Evolutionary conservation across 805 yeast genomes (phyloP).

Genomic region (Sugiyamaella marilandica): DNA sequence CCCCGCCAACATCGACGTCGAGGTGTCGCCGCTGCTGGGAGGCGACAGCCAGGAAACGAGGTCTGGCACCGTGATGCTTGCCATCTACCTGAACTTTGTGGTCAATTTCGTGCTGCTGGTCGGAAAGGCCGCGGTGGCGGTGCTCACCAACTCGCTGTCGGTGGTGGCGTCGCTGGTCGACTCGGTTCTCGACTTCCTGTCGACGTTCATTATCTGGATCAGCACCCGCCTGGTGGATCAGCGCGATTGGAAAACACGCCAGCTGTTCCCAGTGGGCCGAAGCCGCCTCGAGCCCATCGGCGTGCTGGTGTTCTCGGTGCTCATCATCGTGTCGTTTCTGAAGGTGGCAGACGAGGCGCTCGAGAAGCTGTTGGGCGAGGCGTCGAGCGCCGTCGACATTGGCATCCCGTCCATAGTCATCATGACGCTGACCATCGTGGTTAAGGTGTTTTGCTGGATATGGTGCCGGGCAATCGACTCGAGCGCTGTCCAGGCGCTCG

Average conservation of each 20-base stretch:
- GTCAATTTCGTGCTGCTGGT: conserved; percentile 51
- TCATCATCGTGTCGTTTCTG: conserved; percentile 64
- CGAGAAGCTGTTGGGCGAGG: conserved; percentile 39
- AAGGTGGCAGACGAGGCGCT: conserved; percentile 67
- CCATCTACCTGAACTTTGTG: conserved; percentile 59
- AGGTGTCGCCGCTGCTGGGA: conserved; percentile 49
- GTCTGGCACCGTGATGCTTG: conserved; percentile 46
- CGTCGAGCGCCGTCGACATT: conserved; percentile 33
- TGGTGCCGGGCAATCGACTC: conserved; percentile 60
- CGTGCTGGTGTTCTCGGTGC: conserved; percentile 63
- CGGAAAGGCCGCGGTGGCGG: conserved; percentile 57
- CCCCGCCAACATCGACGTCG: conserved; percentile 59
- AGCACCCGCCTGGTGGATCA: conserved; percentile 43
- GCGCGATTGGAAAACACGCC: conserved; percentile 42
- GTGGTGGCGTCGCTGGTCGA: conserved; percentile 75
- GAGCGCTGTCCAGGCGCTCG: conserved; percentile 68
- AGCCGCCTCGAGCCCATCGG: conserved; percentile 74
- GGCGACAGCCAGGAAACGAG: conserved; percentile 43
- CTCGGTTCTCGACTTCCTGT: conserved; percentile 66
- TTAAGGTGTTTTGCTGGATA: conserved; percentile 56
- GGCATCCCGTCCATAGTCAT: conserved; percentile 49
- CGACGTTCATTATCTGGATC: conserved; percentile 65
- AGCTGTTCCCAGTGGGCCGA: conserved; percentile 60
- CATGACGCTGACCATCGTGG: conserved; percentile 58
- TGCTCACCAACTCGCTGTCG: conserved; percentile 67